Evolutionary conservation across 1,284 basidiomycete species (phyloP).

Genomic region (Meira nashicola): DNA sequence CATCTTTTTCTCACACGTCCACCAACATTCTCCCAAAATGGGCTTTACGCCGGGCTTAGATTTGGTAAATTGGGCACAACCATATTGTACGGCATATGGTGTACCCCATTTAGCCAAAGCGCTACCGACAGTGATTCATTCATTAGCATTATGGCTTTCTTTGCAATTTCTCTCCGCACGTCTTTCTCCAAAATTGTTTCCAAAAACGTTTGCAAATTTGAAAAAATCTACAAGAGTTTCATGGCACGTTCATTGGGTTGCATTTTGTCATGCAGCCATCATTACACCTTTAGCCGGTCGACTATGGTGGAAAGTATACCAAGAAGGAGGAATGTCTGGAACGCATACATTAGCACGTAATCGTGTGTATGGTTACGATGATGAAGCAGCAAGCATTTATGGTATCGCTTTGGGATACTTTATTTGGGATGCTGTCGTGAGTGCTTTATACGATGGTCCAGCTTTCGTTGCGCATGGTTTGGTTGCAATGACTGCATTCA

Average conservation of each 20-base stretch:
- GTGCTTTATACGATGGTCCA: constrained; percentile 48
- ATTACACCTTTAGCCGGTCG: constrained; percentile 36
- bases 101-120: constrained; percentile 41
- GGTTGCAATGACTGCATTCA: constrained; percentile 46
- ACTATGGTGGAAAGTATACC: constrained; percentile 32
- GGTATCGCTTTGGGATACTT: constrained; percentile 48
- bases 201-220: constrained; percentile 41
- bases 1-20: not conserved
- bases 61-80: constrained; percentile 22
- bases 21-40: not conserved
- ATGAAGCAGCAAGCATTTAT: constrained; percentile 36
- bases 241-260: constrained; percentile 54
- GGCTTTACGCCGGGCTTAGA: not conserved
- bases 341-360: constrained; percentile 25
- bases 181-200: constrained; percentile 43
- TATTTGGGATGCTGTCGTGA: constrained; percentile 51
- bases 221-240: constrained; percentile 39
- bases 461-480: constrained; percentile 54
- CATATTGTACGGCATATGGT: constrained; percentile 30
- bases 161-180: constrained; percentile 46
- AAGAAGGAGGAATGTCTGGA: constrained; percentile 25
- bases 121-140: constrained; percentile 40
- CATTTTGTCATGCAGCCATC: constrained; percentile 38
- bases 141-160: constrained; percentile 42
- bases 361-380: constrained; percentile 48